Evolutionary conservation across 192 early-diverging fungal species (phyloP).

Genomic region (Dissophora globulifera): DNA sequence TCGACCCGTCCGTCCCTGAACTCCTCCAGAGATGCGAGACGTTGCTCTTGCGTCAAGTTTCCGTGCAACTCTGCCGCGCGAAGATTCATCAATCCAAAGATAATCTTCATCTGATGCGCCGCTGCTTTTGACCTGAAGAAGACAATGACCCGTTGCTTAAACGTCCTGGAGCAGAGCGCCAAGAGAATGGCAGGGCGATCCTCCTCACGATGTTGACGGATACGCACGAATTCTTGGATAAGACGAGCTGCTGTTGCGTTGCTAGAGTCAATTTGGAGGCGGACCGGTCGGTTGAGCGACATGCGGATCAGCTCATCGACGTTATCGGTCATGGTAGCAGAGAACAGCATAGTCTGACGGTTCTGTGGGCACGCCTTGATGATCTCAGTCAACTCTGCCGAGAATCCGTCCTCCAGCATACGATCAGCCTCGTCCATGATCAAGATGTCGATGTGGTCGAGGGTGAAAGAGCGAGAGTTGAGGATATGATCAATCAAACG

Average conservation of each 20-base stretch:
- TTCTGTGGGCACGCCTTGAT: constrained; percentile 85
- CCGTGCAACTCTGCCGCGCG: constrained; percentile 95
- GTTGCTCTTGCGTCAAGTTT: constrained; percentile 90
- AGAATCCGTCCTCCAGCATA: constrained; percentile 98
- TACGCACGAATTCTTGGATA: constrained; percentile 96
- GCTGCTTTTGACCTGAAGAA: constrained; percentile 96
- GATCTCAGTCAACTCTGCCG: constrained; percentile 95
- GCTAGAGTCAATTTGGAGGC: constrained; percentile 87
- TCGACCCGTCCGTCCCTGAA: constrained; percentile 90
- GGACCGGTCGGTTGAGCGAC: constrained; percentile 89
- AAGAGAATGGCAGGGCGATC: constrained; percentile 88
- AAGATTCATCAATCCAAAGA: constrained; percentile 91
- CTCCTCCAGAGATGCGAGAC: constrained; percentile 88
- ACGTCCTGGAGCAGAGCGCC: constrained; percentile 85
- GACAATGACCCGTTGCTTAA: constrained; percentile 83
- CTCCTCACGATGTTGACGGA: constrained; percentile 86
- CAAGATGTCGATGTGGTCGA: constrained; percentile 93
- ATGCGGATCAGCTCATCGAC: constrained; percentile 95
- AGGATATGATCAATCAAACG: constrained; percentile 97
- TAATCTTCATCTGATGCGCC: constrained; percentile 98
- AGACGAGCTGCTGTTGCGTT: constrained; percentile 83
- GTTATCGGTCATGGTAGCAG: constrained; percentile 99
- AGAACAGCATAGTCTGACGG: constrained; percentile 99
- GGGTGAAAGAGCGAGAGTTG: constrained; percentile 88
- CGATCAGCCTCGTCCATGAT: constrained; percentile 99